Percentiles rank a stretch among this genome's conserved stretches.
Conservation (phyloP, 805 yeast species). For the Ogataea ganodermae region DNA sequence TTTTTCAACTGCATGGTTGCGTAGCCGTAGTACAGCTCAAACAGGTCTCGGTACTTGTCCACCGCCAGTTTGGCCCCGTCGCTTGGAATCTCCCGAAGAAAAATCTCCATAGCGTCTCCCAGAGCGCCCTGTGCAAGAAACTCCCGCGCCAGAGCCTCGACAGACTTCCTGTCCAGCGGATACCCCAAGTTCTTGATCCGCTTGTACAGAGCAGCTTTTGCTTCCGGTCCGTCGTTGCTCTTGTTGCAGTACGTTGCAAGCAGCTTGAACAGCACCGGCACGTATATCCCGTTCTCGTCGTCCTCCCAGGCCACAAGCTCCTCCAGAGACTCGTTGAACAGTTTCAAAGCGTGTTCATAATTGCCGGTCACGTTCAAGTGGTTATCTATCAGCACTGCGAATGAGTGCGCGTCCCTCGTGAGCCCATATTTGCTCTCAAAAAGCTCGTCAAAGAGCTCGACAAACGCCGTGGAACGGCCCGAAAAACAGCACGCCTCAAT, state of each 20-base stretch:
- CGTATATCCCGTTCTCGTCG: slow-evolving; percentile 33
- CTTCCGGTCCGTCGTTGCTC: slow-evolving; percentile 18
- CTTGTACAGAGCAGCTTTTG: slow-evolving; percentile 38
- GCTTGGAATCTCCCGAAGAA: slow-evolving; percentile 44
- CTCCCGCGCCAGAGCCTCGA: slow-evolving; percentile 39
- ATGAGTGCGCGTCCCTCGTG: slow-evolving; percentile 39
- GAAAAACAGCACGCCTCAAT: slow-evolving; percentile 33
- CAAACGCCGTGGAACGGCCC: slow-evolving; percentile 26
- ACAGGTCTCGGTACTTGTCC: slow-evolving; percentile 20
- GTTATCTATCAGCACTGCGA: slow-evolving; percentile 38
- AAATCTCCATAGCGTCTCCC: slow-evolving; percentile 43
- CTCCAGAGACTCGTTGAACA: slow-evolving; percentile 39
- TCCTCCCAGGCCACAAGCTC: slow-evolving; percentile 48
- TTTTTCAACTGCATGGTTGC: slow-evolving; percentile 39
- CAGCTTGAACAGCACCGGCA: slow-evolving; percentile 30
- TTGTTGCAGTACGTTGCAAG: slow-evolving; percentile 25
- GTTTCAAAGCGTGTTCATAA: slow-evolving; percentile 31
- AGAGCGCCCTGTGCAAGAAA: slow-evolving; percentile 38
- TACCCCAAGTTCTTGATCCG: slow-evolving; percentile 44
- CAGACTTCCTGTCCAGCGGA: slow-evolving; percentile 39
- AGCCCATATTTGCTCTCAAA: slow-evolving; percentile 37
- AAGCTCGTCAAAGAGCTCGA: slow-evolving; percentile 27
- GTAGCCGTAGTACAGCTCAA: slow-evolving; percentile 45
- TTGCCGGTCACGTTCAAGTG: slow-evolving; percentile 37
- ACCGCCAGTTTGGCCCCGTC: slow-evolving; percentile 19